Conservation (phyloP, 495 filamentous ascomycete species). For the Clohesyomyces aquaticus region DNA sequence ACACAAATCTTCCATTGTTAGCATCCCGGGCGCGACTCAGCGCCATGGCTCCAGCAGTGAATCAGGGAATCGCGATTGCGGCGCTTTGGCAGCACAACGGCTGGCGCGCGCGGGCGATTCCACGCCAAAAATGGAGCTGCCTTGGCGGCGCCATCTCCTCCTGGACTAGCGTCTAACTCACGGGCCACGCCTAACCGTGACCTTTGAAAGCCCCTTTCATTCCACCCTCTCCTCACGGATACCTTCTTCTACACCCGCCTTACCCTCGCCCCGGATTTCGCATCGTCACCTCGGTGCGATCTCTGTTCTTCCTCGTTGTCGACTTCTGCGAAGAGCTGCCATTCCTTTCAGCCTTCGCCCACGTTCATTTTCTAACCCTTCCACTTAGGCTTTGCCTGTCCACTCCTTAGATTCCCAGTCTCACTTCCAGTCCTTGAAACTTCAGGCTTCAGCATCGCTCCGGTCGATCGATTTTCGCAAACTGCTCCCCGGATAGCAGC, state of each 20-base stretch:
- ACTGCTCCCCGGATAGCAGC: conserved; percentile 39
- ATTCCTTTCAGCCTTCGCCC: conserved; percentile 42
- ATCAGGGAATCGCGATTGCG: too few species aligned
- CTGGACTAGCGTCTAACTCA: too few species aligned
- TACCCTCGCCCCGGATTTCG: conserved; percentile 35
- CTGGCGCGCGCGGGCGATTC: too few species aligned
- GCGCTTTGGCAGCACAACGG: too few species aligned
- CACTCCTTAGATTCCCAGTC: conserved; percentile 38
- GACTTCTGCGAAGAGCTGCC: conserved; percentile 41
- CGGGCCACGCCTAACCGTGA: too few species aligned
- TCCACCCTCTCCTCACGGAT: conserved; percentile 3
- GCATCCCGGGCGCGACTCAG: too few species aligned
- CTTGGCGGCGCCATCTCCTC: too few species aligned
- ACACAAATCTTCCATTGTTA: too few species aligned
- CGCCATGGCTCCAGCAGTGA: too few species aligned
- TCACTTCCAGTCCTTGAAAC: conserved; percentile 24
- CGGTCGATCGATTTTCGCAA: conserved; percentile 36
- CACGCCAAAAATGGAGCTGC: too few species aligned
- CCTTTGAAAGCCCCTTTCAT: conserved; percentile 17
- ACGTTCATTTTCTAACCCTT: conserved; percentile 36
- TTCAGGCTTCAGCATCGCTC: conserved; percentile 38
- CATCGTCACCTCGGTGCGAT: conserved; percentile 40
- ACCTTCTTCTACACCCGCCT: conserved; percentile 37
- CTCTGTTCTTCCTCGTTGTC: conserved; percentile 28
- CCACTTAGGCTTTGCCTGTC: conserved; percentile 39